phyloP scores from a whole-genome alignment of 352 stramenopile species.

The Pseudoperonospora humuli region DNA sequence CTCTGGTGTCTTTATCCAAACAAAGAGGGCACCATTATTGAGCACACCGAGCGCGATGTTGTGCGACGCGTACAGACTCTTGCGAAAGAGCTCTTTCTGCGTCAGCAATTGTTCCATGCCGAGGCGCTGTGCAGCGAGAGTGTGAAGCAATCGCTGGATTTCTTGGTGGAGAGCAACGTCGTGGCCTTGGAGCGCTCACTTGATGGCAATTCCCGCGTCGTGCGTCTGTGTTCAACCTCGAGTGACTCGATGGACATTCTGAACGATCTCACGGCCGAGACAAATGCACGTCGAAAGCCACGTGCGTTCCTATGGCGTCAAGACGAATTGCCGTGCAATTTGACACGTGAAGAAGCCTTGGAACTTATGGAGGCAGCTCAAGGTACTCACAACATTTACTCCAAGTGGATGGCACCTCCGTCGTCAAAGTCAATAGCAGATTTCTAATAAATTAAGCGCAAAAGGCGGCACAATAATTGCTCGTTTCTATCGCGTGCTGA shows the following conservation, averaged over 20 bases:
- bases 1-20: slow-evolving; percentile 30
- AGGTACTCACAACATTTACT: slow-evolving; percentile 22
- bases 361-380: slow-evolving; percentile 23
- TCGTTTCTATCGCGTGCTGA: slow-evolving; percentile 6
- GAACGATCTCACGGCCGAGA: slow-evolving; percentile 28
- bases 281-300: slow-evolving; percentile 41
- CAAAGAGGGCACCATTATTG: neutral
- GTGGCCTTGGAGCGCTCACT: slow-evolving; percentile 26
- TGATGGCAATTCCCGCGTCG: slow-evolving; percentile 23
- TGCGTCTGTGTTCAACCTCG: slow-evolving; percentile 16
- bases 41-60: slow-evolving; percentile 37
- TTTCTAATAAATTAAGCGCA: slow-evolving; percentile 17
- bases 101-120: slow-evolving; percentile 37
- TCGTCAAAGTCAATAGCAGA: neutral
- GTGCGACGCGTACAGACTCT: slow-evolving; percentile 48
- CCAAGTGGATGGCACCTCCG: slow-evolving; percentile 27
- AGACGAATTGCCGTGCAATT: slow-evolving; percentile 18
- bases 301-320: slow-evolving; percentile 37
- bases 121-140: slow-evolving; percentile 71
- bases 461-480: too few relatives aligned
- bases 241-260: slow-evolving; percentile 8
- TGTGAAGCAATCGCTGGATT: slow-evolving; percentile 68
- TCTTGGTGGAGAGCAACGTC: slow-evolving; percentile 38
- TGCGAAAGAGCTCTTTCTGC: slow-evolving; percentile 41
- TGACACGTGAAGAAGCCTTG: slow-evolving; percentile 22